Percentiles rank a stretch among this genome's conserved stretches.
Conservation (phyloP, 2,329 filamentous ascomycete genomes). For the Zasmidium angulare region DNA sequence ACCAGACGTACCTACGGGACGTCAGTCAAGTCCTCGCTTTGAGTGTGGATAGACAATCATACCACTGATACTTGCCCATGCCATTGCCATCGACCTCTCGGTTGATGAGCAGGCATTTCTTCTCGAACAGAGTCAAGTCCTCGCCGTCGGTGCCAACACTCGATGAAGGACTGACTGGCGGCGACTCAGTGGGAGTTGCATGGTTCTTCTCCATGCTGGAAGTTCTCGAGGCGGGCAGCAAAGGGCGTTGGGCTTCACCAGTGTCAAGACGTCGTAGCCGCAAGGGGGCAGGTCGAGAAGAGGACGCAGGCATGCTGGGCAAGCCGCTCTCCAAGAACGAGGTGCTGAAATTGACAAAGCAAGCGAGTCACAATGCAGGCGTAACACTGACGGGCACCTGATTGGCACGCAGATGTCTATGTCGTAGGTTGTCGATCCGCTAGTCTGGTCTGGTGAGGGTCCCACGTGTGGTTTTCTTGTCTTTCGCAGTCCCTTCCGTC, state of each 20-base stretch:
- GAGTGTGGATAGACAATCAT: conserved; percentile 4
- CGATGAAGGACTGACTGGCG: not conserved
- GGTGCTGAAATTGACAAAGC: not conserved
- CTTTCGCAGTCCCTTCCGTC: not conserved
- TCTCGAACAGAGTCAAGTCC: conserved; percentile 40
- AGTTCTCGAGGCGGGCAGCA: not conserved
- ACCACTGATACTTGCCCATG: conserved; percentile 56
- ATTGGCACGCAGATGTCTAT: not conserved
- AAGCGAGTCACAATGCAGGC: not conserved
- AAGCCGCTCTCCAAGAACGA: not conserved
- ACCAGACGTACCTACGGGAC: conserved; percentile 39
- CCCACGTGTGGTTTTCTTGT: not conserved
- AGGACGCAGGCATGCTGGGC: not conserved
- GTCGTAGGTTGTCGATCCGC: not conserved
- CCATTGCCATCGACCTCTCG: conserved; percentile 54
- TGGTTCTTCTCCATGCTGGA: conserved; percentile 1
- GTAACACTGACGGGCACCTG: not conserved
- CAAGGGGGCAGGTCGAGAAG: conserved; percentile 3
- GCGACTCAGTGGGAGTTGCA: not conserved
- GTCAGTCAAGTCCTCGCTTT: not conserved
- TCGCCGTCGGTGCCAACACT: not conserved
- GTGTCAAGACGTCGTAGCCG: conserved; percentile 6
- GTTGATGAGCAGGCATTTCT: conserved; percentile 46
- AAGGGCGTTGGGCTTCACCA: conserved; percentile 5
- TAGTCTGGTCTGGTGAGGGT: not conserved